These are phyloP conservation scores for Bremia lactucae DNA, from an alignment of 352 stramenopile genomes.

Conservation along the genomic window DNA sequence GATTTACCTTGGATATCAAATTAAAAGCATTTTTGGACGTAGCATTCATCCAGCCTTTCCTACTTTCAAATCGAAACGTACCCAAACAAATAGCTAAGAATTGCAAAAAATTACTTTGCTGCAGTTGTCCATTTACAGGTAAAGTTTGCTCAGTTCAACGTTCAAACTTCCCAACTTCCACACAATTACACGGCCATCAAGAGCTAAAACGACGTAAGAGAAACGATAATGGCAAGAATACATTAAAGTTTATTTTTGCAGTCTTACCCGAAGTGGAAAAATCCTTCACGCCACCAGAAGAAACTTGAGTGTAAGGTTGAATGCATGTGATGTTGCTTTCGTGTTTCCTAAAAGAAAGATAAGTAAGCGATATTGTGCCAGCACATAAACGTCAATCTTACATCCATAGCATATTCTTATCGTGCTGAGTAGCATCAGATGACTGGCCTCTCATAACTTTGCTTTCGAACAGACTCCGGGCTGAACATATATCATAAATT, in stretches of 20 bases:
- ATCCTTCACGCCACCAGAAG: slow-evolving; percentile 48
- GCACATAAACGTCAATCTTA: slow-evolving; percentile 19
- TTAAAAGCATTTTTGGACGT: neutral
- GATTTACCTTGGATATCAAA: no score
- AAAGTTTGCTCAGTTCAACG: slow-evolving; percentile 72
- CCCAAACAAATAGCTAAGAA: neutral
- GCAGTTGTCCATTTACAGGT: slow-evolving; percentile 34
- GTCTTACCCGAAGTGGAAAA: slow-evolving; percentile 74
- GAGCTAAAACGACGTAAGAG: slow-evolving; percentile 25
- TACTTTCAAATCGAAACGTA: neutral
- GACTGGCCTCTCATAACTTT: slow-evolving; percentile 78
- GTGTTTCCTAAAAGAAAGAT: no score
- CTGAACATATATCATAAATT: no score
- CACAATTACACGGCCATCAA: slow-evolving; percentile 72
- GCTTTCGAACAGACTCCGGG: slow-evolving; percentile 74
- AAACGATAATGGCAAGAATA: neutral
- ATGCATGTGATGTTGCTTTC: slow-evolving; percentile 80
- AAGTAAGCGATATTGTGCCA: no score
- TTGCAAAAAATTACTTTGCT: neutral
- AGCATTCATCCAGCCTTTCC: neutral
- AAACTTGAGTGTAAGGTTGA: slow-evolving; percentile 42
- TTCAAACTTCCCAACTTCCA: slow-evolving; percentile 70
- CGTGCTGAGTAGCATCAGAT: slow-evolving; percentile 65
- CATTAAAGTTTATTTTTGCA: neutral
- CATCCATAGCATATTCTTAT: slow-evolving; percentile 80